Evolutionary conservation across 2,329 filamentous ascomycete genomes (phyloP).

Genomic region (Pseudogymnoascus verrucosus): DNA sequence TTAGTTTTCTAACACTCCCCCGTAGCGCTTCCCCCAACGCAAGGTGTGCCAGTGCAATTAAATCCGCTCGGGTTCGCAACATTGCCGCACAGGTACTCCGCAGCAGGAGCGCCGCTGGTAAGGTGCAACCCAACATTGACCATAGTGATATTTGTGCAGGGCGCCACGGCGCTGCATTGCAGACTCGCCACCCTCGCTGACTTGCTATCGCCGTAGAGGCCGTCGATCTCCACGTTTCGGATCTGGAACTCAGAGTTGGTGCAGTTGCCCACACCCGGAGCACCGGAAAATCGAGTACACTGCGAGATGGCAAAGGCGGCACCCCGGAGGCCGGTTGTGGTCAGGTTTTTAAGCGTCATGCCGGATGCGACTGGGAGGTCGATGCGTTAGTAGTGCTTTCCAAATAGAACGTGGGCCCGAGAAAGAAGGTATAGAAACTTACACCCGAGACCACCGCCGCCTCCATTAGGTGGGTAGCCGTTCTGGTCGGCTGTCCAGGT

Average conservation of each 20-base stretch:
- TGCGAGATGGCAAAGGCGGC: slow-evolving; percentile 31
- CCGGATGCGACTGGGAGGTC: slow-evolving; percentile 18
- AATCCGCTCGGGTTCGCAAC: slow-evolving; percentile 19
- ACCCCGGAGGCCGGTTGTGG: slow-evolving; percentile 23
- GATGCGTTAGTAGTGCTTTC: not conserved
- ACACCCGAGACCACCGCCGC: slow-evolving; percentile 45
- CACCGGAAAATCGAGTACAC: slow-evolving; percentile 32
- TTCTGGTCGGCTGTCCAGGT: slow-evolving; percentile 47
- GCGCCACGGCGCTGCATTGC: slow-evolving; percentile 27
- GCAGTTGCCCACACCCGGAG: slow-evolving; percentile 29
- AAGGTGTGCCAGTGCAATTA: slow-evolving; percentile 21
- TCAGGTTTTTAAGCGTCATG: slow-evolving; percentile 31
- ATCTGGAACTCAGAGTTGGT: slow-evolving; percentile 35
- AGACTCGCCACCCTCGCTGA: slow-evolving; percentile 21
- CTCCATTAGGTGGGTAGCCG: slow-evolving; percentile 49
- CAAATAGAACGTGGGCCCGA: not conserved
- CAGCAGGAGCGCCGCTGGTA: slow-evolving; percentile 17
- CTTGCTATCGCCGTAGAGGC: slow-evolving; percentile 18
- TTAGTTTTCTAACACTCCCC: slow-evolving; percentile 7
- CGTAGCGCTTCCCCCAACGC: not conserved
- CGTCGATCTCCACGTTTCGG: slow-evolving; percentile 23
- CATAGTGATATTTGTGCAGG: slow-evolving; percentile 23
- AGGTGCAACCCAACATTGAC: slow-evolving; percentile 17
- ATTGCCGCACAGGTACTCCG: slow-evolving; percentile 24
- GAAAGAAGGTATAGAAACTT: not conserved